Evolutionary conservation across 306 rosid species (phyloP).

Genomic region (Dicorynia guianensis): DNA sequence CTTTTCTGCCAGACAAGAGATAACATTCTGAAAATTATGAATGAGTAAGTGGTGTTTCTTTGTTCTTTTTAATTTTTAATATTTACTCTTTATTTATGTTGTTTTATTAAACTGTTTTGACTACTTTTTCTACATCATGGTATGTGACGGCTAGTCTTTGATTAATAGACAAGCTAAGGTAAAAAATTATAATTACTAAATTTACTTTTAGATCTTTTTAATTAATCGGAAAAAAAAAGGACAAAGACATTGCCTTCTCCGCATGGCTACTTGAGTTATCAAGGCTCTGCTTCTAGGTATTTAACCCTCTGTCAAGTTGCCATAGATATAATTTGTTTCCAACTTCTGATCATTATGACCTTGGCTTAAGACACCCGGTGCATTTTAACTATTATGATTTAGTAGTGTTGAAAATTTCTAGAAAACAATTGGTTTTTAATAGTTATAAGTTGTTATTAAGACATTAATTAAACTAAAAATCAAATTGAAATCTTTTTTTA

Average conservation of each 20-base stretch:
- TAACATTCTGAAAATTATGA: conserved; percentile 59
- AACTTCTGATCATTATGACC: background rate
- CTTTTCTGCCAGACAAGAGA: conserved; percentile 68
- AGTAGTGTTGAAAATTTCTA: background rate
- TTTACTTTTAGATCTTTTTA: background rate
- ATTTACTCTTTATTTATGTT: too few species aligned
- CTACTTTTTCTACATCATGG: background rate
- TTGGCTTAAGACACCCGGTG: background rate
- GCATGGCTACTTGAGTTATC: background rate
- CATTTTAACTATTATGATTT: background rate
- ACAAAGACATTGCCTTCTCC: background rate
- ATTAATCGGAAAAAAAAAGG: background rate
- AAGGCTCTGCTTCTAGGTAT: background rate
- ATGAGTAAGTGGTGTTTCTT: conserved; percentile 53
- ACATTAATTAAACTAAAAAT: background rate
- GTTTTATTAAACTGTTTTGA: too few species aligned
- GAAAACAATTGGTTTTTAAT: background rate
- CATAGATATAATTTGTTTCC: background rate
- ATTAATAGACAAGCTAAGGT: background rate
- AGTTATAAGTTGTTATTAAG: background rate
- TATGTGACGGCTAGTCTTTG: background rate
- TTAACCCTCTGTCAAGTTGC: background rate
- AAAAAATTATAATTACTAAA: background rate
- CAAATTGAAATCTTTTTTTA: conserved; percentile 7
- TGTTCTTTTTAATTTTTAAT: too few species aligned